These are phyloP conservation scores for Fusarium secorum DNA, from an alignment of 2,329 filamentous ascomycete species.

Conservation along the genomic window DNA sequence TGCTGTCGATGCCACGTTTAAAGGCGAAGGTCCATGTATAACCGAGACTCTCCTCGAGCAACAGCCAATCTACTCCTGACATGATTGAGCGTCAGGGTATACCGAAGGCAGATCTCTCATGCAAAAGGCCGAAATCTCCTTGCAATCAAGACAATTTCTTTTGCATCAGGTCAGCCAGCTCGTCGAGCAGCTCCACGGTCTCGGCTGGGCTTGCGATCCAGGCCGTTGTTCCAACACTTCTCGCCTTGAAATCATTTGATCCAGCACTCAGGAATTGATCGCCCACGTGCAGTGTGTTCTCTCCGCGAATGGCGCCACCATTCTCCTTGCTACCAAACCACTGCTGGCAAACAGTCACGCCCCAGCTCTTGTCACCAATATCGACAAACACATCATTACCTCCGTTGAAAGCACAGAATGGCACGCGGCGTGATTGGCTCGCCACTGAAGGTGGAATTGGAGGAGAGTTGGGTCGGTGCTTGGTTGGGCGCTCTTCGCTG, in stretches of 20 bases:
- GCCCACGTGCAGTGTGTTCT: constrained; percentile 90
- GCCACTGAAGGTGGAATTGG: constrained; percentile 24
- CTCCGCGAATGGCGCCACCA: constrained; percentile 65
- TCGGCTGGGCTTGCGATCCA: constrained; percentile 96
- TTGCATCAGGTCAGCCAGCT: constrained; percentile 69
- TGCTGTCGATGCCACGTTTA: background rate
- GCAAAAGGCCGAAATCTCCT: background rate
- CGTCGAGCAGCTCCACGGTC: constrained; percentile 88
- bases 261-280: constrained; percentile 97
- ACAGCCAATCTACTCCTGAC: background rate
- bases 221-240: constrained; percentile 89
- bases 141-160: constrained; percentile 43
- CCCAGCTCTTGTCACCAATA: constrained; percentile 97
- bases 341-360: constrained; percentile 88
- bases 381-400: constrained; percentile 98
- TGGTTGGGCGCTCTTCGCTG: constrained; percentile 41
- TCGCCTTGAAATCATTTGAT: constrained; percentile 96
- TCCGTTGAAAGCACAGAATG: constrained; percentile 98
- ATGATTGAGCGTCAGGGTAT: background rate
- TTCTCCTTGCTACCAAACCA: constrained; percentile 72
- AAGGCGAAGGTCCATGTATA: background rate
- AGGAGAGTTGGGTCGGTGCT: constrained; percentile 29
- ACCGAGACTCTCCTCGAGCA: background rate
- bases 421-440: constrained; percentile 58
- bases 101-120: too few species aligned